Conservation (phyloP, 768 basidiomycete species). For the Strobilomyces confusus region DNA sequence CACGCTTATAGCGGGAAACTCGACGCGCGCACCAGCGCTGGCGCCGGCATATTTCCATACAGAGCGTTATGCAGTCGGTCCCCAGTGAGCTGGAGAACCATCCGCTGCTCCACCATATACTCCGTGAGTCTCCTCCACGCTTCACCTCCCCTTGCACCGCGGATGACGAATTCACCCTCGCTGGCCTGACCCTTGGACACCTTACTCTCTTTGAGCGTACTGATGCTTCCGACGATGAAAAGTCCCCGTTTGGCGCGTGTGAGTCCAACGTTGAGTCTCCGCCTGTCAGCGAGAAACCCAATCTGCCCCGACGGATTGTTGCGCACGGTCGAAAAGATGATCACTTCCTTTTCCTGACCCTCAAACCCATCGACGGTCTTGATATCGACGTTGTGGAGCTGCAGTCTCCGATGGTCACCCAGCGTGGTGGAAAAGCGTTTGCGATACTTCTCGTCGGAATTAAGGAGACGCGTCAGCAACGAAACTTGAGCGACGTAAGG, state of each 20-base stretch:
- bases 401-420: constrained; percentile 61
- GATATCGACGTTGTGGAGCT: constrained; percentile 70
- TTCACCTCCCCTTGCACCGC: constrained; percentile 41
- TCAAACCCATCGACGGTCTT: constrained; percentile 96
- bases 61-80: constrained; percentile 37
- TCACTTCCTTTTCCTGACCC: constrained; percentile 88
- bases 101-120: constrained; percentile 46
- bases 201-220: constrained; percentile 54
- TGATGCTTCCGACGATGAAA: constrained; percentile 72
- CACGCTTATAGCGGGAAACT: constrained; percentile 4
- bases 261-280: constrained; percentile 86
- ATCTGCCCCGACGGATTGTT: constrained; percentile 75
- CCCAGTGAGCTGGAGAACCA: constrained; percentile 50
- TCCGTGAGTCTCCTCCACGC: constrained; percentile 62
- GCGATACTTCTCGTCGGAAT: constrained; percentile 47
- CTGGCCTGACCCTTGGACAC: constrained; percentile 21
- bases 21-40: constrained; percentile 7
- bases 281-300: constrained; percentile 84
- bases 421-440: constrained; percentile 55
- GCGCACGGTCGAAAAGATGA: constrained; percentile 88
- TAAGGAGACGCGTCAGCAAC: constrained; percentile 64
- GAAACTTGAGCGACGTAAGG: constrained; percentile 88
- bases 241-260: constrained; percentile 86
- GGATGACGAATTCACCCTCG: constrained; percentile 10
- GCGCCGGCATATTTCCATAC: constrained; percentile 19